Base-by-base conservation (phyloP, 257 asterid species). In the Solanum habrochaites region DNA sequence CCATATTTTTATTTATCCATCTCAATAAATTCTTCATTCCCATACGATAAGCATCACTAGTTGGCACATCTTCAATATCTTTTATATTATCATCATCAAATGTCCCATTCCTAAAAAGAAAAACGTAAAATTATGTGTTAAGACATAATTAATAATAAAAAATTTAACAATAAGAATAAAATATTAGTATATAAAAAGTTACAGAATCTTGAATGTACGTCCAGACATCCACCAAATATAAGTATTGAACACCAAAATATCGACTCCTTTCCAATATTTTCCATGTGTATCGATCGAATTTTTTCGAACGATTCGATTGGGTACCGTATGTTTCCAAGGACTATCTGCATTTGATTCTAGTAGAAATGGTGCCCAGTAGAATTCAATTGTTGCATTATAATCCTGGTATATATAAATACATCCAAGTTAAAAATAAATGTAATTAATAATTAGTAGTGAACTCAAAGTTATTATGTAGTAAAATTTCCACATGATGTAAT, bases 291-390 rank as follows among this genome's bases (percentile, higher is more conserved):
- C 88, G 2, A 97, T 93, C 0, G 98, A 90, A 1, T 94, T 94
- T 82, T 92, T 91, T 4, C 93, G 90, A 10, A 97, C 93, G 8
- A 93, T 82, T 88, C 98, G 89, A 25, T 92, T 90, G 1, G 85
- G 58, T 5, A 89, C 86, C 60, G 95, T 89, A 83, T 95, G 99
- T 25, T 88, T 80, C 3, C 56, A 62, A 1, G 98, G 94, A 86
- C 94, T 93, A 27, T 97, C 99, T 1, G 98, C 88, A 81, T 97
- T 97, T n/a, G 99, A 97, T 86, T 95, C 98, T 14, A 97, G 90
- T 8, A 97, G 92, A 86, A 94, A 92, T 14, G 98, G 99, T 2
- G 95, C 95, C 98, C 98, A 97, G n/a, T 97, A 94, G 90, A 90
- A 97, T 88, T 93, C 98, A 23, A 97, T 88, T 14, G 92, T 93